Percentiles rank a stretch among this genome's conserved stretches.
phyloP scores from a whole-genome alignment of 1,284 basidiomycete species.

The Ganoderma sp. region DNA sequence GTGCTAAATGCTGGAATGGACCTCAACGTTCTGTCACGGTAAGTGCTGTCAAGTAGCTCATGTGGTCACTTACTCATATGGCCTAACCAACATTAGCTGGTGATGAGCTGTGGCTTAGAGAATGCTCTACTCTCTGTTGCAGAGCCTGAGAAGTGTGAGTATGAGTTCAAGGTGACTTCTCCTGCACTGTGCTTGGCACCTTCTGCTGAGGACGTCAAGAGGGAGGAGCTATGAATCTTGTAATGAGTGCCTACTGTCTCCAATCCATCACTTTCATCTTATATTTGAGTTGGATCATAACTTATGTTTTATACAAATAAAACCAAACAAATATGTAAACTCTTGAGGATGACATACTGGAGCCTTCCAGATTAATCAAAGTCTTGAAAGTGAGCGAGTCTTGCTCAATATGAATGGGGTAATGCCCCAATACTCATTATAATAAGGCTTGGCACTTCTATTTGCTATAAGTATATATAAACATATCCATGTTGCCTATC shows the following conservation, averaged over 20 bases:
- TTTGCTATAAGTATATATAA: not conserved
- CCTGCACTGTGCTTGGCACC: slow-evolving; percentile 87
- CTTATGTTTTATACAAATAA: not conserved
- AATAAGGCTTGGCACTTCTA: not conserved
- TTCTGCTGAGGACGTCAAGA: slow-evolving; percentile 35
- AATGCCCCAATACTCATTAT: not conserved
- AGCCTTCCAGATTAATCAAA: too few species aligned
- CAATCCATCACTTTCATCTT: slow-evolving; percentile 7
- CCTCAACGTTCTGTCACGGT: slow-evolving; percentile 85
- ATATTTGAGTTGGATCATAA: not conserved
- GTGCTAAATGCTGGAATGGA: slow-evolving; percentile 96
- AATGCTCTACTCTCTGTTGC: slow-evolving; percentile 84
- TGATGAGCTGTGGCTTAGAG: slow-evolving; percentile 85
- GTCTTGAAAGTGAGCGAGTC: too few species aligned
- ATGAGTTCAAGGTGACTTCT: slow-evolving; percentile 85
- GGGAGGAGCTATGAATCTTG: slow-evolving; percentile 55
- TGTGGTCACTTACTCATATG: too few species aligned
- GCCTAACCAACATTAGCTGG: slow-evolving; percentile 55
- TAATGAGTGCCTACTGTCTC: not conserved
- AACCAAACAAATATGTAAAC: too few species aligned
- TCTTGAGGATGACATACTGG: too few species aligned
- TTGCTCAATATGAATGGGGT: not conserved
- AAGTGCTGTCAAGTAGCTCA: slow-evolving; percentile 32
- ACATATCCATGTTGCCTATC: not conserved
- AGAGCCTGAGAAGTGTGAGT: slow-evolving; percentile 98